phyloP scores from a whole-genome alignment of 176 grass and related monocot species.

The Alloteropsis semialata region DNA sequence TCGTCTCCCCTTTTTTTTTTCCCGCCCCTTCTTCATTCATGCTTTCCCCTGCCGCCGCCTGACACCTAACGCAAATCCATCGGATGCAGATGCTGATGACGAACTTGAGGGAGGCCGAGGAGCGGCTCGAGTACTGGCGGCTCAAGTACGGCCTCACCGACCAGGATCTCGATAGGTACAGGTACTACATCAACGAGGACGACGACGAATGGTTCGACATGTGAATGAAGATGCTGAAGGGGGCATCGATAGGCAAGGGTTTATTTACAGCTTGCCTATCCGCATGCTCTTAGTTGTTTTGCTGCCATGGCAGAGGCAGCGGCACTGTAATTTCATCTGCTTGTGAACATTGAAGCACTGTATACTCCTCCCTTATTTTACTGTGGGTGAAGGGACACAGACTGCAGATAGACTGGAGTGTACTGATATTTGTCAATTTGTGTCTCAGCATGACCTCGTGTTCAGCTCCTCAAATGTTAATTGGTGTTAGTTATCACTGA shows the following conservation, averaged over 20 bases:
- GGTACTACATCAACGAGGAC: constrained; percentile 11
- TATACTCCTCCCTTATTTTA: constrained; percentile 23
- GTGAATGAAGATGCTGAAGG: constrained; percentile 3
- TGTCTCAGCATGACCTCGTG: not conserved
- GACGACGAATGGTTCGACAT: constrained; percentile 41
- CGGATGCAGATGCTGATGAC: constrained; percentile 34
- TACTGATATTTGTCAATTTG: not conserved
- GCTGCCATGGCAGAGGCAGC: not conserved
- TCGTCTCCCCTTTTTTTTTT: not conserved
- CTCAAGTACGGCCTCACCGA: constrained; percentile 36
- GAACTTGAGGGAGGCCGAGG: constrained; percentile 39
- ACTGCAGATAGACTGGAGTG: not conserved
- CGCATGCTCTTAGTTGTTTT: not conserved
- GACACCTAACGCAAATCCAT: not conserved
- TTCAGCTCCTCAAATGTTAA: no score
- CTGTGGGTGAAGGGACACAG: not conserved
- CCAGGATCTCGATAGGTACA: constrained; percentile 40
- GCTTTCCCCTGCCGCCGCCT: not conserved
- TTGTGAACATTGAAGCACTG: not conserved
- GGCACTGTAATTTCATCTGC: not conserved
- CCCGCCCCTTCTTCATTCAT: no score
- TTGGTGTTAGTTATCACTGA: not conserved
- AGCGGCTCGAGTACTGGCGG: constrained; percentile 48
- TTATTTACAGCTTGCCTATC: not conserved
- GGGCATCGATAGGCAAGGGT: not conserved